Conservation (phyloP, 257 asterid genomes). For the Cruciata laevipes region DNA sequence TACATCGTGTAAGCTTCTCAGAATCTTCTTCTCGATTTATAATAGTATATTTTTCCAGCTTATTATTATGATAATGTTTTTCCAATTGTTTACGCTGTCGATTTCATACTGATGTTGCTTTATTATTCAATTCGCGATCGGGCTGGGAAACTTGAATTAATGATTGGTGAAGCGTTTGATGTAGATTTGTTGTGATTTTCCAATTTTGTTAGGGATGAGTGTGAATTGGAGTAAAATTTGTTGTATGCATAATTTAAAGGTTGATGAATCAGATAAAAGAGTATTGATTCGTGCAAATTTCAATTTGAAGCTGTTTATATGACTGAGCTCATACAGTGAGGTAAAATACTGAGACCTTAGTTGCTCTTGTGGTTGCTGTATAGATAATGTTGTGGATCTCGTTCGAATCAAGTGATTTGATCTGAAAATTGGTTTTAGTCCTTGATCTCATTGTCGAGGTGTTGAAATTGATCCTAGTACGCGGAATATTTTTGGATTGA, state of each 20-base stretch:
- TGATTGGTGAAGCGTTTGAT: neutral
- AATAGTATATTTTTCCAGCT: neutral
- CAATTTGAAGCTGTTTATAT: neutral
- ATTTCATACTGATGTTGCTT: neutral
- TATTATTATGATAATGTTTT: too few species aligned
- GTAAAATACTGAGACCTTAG: neutral
- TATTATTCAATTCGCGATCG: neutral
- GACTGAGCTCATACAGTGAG: neutral
- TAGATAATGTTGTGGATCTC: neutral
- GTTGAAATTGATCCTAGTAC: neutral
- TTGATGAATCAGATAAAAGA: neutral
- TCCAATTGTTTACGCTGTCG: neutral
- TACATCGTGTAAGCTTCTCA: conserved; percentile 53
- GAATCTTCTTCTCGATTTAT: neutral
- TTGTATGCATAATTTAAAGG: neutral
- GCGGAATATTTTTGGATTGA: neutral
- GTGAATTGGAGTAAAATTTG: neutral
- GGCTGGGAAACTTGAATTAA: neutral
- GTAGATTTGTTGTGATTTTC: neutral
- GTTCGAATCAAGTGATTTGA: neutral
- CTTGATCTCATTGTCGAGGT: neutral
- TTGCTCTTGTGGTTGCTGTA: neutral
- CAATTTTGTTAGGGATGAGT: neutral
- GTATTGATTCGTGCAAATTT: neutral
- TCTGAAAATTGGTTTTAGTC: neutral